Evolutionary conservation across 805 yeast species (phyloP).

Genomic region (Starmerella stellata): DNA sequence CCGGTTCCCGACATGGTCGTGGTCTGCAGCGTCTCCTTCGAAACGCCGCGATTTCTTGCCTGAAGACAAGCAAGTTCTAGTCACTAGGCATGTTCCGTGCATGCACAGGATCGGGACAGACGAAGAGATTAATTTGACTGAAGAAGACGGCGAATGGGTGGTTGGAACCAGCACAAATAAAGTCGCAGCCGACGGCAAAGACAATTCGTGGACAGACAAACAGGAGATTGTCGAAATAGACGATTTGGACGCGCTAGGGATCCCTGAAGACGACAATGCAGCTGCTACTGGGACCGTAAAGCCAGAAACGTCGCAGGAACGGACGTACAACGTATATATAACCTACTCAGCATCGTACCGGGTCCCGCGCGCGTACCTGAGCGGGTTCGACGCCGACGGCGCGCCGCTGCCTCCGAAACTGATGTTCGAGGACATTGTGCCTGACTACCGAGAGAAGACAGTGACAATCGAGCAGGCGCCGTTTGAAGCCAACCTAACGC

Average conservation of each 20-base stretch:
- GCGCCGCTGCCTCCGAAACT: constrained; percentile 68
- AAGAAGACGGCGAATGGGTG: constrained; percentile 28
- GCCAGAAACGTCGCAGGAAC: constrained; percentile 7
- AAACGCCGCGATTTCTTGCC: constrained; percentile 59
- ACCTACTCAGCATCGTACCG: constrained; percentile 87
- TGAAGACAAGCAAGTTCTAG: constrained; percentile 64
- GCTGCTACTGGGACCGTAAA: constrained; percentile 1
- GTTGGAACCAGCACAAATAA: constrained; percentile 6
- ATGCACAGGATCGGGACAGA: constrained; percentile 34
- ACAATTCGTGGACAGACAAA: constrained; percentile 7
- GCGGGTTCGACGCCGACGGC: constrained; percentile 72
- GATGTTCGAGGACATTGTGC: constrained; percentile 87
- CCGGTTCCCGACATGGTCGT: constrained; percentile 93
- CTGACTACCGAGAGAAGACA: constrained; percentile 86
- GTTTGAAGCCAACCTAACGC: constrained; percentile 50
- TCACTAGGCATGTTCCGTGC: constrained; percentile 80
- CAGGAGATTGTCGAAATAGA: constrained; percentile 18
- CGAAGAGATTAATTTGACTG: constrained; percentile 7
- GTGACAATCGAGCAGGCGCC: constrained; percentile 92
- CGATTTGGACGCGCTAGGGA: constrained; percentile 21
- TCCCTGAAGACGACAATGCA: constrained; percentile 17
- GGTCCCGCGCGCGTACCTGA: constrained; percentile 84
- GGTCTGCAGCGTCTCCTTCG: constrained; percentile 45
- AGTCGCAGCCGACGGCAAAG: neutral
- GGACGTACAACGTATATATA: constrained; percentile 69